Conservation (phyloP, 2,329 filamentous ascomycete genomes). For the Grosmannia serpens region DNA sequence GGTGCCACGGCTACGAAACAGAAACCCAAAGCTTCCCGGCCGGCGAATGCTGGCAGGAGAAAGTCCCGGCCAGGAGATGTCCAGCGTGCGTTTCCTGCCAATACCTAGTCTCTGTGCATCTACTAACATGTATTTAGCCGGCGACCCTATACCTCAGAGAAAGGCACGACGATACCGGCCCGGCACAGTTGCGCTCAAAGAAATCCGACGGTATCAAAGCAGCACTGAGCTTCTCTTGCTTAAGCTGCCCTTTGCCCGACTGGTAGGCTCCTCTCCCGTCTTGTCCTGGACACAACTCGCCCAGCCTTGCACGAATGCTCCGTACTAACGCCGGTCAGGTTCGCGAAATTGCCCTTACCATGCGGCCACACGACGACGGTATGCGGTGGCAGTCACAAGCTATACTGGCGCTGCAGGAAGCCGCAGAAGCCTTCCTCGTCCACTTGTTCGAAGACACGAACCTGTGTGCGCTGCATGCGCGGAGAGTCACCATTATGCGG, state of each 20-base stretch:
- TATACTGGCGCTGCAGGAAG: conserved; percentile 86
- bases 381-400: conserved; percentile 95
- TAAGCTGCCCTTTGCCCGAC: conserved; percentile 69
- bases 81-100: conserved; percentile 25
- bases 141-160: conserved; percentile 56
- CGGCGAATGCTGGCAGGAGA: conserved; percentile 11
- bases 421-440: conserved; percentile 89
- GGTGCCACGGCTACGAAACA: conserved; percentile 3
- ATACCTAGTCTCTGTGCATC: background rate
- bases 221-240: conserved; percentile 76
- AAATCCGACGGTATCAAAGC: conserved; percentile 85
- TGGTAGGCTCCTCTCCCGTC: conserved; percentile 34
- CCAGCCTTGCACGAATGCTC: background rate
- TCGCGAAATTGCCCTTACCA: conserved; percentile 59
- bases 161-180: conserved; percentile 57
- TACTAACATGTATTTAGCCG: conserved; percentile 37
- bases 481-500: conserved; percentile 93
- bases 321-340: conserved; percentile 18
- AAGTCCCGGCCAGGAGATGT: conserved; percentile 27
- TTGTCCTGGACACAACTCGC: no score
- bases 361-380: conserved; percentile 52
- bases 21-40: background rate
- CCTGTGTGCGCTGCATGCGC: conserved; percentile 91
- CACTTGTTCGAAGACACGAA: conserved; percentile 96
- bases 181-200: conserved; percentile 77